phyloP scores from a whole-genome alignment of 75 land plant species.

The Cunninghamia lanceolata region DNA sequence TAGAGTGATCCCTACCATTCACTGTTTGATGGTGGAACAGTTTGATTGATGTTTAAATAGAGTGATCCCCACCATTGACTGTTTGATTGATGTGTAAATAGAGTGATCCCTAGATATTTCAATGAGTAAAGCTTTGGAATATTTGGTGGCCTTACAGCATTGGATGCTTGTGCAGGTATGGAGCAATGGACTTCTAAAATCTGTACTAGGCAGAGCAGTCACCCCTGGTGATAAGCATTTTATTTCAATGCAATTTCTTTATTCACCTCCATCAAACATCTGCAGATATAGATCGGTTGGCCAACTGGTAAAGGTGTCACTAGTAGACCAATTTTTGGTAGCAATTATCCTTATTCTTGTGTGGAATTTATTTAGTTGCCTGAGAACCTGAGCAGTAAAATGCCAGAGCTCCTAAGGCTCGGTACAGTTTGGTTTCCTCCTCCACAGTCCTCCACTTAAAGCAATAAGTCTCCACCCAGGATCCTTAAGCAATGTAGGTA shows the following conservation, averaged over 20 bases:
- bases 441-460: too few relatives aligned
- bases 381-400: not conserved
- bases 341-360: not conserved
- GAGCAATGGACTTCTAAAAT: not conserved
- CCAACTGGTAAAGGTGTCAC: not conserved
- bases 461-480: too few relatives aligned
- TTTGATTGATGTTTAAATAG: too few relatives aligned
- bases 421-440: too few relatives aligned
- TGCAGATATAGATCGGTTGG: not conserved
- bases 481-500: too few relatives aligned
- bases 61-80: too few relatives aligned
- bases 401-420: too few relatives aligned
- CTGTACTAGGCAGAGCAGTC: not conserved
- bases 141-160: not conserved
- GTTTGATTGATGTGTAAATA: too few relatives aligned
- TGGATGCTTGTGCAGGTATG: not conserved
- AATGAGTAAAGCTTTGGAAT: not conserved
- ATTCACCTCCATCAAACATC: not conserved
- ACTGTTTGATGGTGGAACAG: too few relatives aligned
- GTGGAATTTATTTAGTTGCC: not conserved
- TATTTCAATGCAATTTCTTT: conserved; percentile 3
- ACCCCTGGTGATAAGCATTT: not conserved
- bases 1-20: too few relatives aligned
- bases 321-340: not conserved
- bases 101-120: too few relatives aligned